A percentile compares a stretch with the other conserved stretches of the same genome.
Evolutionary conservation across 352 stramenopile genomes (phyloP).

Genomic region (Phytophthora foliorum): DNA sequence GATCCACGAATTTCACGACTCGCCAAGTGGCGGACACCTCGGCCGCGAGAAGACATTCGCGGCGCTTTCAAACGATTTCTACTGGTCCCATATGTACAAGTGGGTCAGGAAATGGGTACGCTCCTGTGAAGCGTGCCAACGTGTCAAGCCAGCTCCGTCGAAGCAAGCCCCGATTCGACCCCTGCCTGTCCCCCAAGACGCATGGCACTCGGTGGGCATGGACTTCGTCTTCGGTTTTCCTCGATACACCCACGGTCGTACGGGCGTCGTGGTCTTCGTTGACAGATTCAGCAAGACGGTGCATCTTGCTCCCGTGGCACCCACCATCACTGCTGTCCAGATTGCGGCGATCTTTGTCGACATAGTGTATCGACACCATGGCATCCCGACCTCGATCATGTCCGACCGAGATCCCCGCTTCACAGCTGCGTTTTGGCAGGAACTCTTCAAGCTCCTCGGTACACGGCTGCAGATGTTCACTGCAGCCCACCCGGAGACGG

Average conservation of each 20-base stretch:
- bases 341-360: slow-evolving; percentile 32
- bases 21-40: slow-evolving; percentile 19
- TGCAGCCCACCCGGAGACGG: slow-evolving; percentile 27
- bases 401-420: slow-evolving; percentile 19
- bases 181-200: background rate
- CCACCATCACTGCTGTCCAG: slow-evolving; percentile 16
- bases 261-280: slow-evolving; percentile 36
- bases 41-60: slow-evolving; percentile 37
- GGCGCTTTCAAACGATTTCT: slow-evolving; percentile 16
- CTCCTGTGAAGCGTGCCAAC: slow-evolving; percentile 34
- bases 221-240: slow-evolving; percentile 3
- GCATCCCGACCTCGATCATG: slow-evolving; percentile 16
- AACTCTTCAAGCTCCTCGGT: slow-evolving; percentile 20
- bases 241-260: slow-evolving; percentile 6
- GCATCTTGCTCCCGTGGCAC: slow-evolving; percentile 8
- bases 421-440: slow-evolving; percentile 17
- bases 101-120: slow-evolving; percentile 34
- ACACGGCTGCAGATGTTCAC: slow-evolving; percentile 30
- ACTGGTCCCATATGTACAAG: slow-evolving; percentile 40
- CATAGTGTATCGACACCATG: slow-evolving; percentile 18
- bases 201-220: background rate
- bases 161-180: slow-evolving; percentile 4
- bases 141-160: slow-evolving; percentile 22
- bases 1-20: slow-evolving; percentile 30
- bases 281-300: slow-evolving; percentile 44